Conservation (phyloP, 2,329 filamentous ascomycete species). For the Ambrosiella cleistominuta region DNA sequence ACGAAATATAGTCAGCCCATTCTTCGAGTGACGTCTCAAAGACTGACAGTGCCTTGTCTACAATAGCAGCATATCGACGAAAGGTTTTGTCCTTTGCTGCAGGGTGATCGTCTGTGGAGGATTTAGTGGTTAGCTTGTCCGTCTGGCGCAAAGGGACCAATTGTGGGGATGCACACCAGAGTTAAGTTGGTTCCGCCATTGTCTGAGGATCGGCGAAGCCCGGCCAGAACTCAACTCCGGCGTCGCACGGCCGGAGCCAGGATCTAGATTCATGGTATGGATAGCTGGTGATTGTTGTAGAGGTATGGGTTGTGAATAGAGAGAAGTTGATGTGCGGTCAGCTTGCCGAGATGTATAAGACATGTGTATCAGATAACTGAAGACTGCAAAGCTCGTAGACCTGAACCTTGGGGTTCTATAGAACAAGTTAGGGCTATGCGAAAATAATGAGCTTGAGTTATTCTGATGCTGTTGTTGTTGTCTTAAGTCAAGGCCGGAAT, state of each 20-base stretch:
- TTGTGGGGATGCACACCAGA: conserved; percentile 40
- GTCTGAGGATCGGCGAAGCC: conserved; percentile 55
- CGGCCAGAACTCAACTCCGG: conserved; percentile 65
- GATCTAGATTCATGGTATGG: conserved; percentile 8
- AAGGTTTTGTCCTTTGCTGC: conserved; percentile 47
- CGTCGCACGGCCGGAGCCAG: conserved; percentile 37
- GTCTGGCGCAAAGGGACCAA: conserved; percentile 4
- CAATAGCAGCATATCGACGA: conserved; percentile 73
- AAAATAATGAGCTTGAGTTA: not conserved
- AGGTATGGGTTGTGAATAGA: not conserved
- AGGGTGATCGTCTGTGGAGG: conserved; percentile 31
- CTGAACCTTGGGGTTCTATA: not conserved
- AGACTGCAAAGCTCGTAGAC: not conserved
- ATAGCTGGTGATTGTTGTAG: not conserved
- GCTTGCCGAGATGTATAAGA: not conserved
- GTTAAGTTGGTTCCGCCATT: conserved; percentile 61
- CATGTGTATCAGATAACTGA: not conserved
- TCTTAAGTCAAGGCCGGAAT: conserved; percentile 5
- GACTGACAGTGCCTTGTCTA: conserved; percentile 72
- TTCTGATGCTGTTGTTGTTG: not conserved
- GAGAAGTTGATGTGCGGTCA: not conserved
- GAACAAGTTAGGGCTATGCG: not conserved
- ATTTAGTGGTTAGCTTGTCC: not conserved
- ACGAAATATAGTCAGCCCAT: conserved; percentile 99
- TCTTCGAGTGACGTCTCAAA: conserved; percentile 92